A percentile compares a stretch with the other conserved stretches of the same genome.
phyloP scores from a whole-genome alignment of 164 flowering plant species.

The Saururus chinensis region DNA sequence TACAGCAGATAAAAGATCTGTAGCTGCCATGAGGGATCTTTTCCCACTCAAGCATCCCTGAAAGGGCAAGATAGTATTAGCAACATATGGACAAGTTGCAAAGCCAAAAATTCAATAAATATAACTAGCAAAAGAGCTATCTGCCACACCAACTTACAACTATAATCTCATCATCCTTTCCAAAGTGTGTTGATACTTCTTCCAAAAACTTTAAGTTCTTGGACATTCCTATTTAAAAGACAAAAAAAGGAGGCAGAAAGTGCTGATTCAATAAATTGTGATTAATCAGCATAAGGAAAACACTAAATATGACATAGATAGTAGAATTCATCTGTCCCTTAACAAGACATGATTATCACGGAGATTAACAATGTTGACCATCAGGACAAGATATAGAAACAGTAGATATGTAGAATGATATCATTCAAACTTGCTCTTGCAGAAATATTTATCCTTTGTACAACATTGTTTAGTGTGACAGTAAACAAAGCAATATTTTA shows the following conservation, averaged over 20 bases:
- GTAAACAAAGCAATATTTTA: too few species aligned
- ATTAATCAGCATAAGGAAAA: background rate
- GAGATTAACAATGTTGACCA: background rate
- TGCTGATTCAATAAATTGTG: background rate
- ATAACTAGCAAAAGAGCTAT: background rate
- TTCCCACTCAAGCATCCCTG: slow-evolving; percentile 88
- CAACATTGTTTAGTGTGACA: too few species aligned
- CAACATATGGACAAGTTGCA: too few species aligned
- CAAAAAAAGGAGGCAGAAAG: background rate
- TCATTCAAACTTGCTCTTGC: too few species aligned
- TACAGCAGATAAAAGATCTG: slow-evolving; percentile 71
- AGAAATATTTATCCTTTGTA: too few species aligned
- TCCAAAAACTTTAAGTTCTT: slow-evolving; percentile 66
- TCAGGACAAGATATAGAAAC: background rate
- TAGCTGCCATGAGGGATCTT: slow-evolving; percentile 80
- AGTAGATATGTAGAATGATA: too few species aligned
- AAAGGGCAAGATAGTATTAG: slow-evolving; percentile 4
- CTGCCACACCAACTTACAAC: slow-evolving; percentile 38
- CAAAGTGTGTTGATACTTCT: slow-evolving; percentile 45
- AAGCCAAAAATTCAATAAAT: too few species aligned
- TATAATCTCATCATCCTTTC: slow-evolving; percentile 69
- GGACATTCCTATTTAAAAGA: slow-evolving; percentile 47
- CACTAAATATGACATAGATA: too few species aligned
- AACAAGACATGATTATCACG: background rate
- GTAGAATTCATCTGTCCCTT: background rate